These are phyloP conservation scores for Kodamaea kaohsiungensis DNA, from an alignment of 805 yeast genomes.

Conservation along the genomic window DNA sequence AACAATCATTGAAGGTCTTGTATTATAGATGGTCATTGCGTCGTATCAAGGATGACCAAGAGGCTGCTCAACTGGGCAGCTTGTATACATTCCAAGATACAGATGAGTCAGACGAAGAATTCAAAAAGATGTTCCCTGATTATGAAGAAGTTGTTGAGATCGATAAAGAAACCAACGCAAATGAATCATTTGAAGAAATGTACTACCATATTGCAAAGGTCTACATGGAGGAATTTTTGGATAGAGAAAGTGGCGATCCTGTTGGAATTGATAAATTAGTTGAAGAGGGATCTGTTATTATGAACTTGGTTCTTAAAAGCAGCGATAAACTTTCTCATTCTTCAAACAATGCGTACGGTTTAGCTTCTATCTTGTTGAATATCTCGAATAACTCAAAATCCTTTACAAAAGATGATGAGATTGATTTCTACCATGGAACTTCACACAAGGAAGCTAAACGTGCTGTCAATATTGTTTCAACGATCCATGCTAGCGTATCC, in stretches of 20 bases:
- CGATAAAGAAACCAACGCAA: constrained; percentile 5
- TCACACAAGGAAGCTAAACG: constrained; percentile 58
- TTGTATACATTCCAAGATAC: constrained; percentile 67
- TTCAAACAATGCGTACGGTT: constrained; percentile 22
- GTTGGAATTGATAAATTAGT: constrained; percentile 30
- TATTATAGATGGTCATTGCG: constrained; percentile 84
- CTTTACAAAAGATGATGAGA: constrained; percentile 14
- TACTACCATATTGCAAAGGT: constrained; percentile 50
- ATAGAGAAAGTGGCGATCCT: constrained; percentile 6
- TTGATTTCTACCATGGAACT: constrained; percentile 65
- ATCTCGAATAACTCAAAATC: constrained; percentile 17
- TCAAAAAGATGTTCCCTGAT: constrained; percentile 81
- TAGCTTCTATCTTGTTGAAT: constrained; percentile 20
- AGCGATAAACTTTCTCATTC: constrained; percentile 12
- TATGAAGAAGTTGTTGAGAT: constrained; percentile 52
- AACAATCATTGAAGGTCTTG: constrained; percentile 55
- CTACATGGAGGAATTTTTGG: constrained; percentile 47
- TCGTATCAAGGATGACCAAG: constrained; percentile 64
- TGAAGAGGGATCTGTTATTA: constrained; percentile 38
- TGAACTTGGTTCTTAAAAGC: constrained; percentile 13
- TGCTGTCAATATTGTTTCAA: constrained; percentile 52
- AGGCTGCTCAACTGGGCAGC: constrained; percentile 57
- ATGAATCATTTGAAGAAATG: constrained; percentile 42
- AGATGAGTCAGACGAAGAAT: constrained; percentile 76
- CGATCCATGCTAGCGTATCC: constrained; percentile 32